Evolutionary conservation across 305 asterid species (phyloP), one percentile per base, ranked within the genome.

Genomic region (Nicotiana rustica): DNA sequence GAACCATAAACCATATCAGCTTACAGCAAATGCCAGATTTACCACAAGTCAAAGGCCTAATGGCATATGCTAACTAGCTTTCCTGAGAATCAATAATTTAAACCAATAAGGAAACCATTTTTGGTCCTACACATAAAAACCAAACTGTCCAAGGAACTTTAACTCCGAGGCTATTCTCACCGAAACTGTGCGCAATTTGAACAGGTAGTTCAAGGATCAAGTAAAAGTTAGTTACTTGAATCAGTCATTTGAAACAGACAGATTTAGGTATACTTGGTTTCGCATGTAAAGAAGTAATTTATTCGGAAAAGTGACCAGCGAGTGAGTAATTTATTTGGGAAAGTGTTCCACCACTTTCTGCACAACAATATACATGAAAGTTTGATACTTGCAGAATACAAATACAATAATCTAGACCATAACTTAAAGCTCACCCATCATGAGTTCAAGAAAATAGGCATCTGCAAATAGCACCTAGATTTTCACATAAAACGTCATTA

Each of bases 181-280:
- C 19, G 35, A 70, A 70, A 70, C 18, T 70, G 12, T 10, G 59
- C 57, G 18, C 57, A 38, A 69, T 69, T 62, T 69, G 78, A 70
- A 70, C 49, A 70, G 78, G 78, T 19, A 41, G n/a, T 47, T 19
- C 59, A 70, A 70, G 18, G 78, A 44, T 19, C 59, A 70, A 70
- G 78, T 44, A 41, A 41, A 41, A 15, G 25, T 19, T 41, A 70
- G 59, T 41, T 44, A 19, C 21, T 10, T 41, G 56, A 44, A 41
- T 41, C 78, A 41, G 13, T 38, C 18, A 10, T 41, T 70, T 70
- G 78, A 70, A 41, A 38, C 47, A 70, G 78, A 18, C 3, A 70
- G 35, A 41, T 70, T 41, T 41, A 4, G 21, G 36, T 41, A 62
- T 59, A 59, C 65, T 59, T 59, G 65, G 29, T 59, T n/a, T n/a